These are phyloP conservation scores for Auricularia auricula-judae DNA, from an alignment of 768 basidiomycete genomes.

Conservation along the genomic window DNA sequence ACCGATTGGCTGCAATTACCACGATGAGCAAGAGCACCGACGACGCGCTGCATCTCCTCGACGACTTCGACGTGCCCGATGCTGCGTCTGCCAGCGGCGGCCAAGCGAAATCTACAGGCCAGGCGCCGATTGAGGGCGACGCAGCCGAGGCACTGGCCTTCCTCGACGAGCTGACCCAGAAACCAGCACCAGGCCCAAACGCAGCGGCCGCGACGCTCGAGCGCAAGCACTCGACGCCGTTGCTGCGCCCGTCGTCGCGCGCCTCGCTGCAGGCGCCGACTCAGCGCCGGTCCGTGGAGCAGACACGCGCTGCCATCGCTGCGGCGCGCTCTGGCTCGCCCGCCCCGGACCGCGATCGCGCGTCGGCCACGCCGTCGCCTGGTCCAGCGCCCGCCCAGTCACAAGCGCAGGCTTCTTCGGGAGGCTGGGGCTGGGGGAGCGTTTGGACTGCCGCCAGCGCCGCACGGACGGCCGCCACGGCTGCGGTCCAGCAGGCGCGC, in stretches of 20 bases:
- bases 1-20: too few relatives aligned
- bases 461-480: constrained; percentile 62
- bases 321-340: constrained; percentile 8
- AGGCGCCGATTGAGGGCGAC: constrained; percentile 42
- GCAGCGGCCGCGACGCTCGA: neutral
- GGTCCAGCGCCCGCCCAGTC: constrained; percentile 10
- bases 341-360: constrained; percentile 18
- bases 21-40: constrained; percentile 14
- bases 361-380: constrained; percentile 30
- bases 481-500: constrained; percentile 77
- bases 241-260: neutral
- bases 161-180: constrained; percentile 91
- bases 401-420: constrained; percentile 18
- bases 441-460: constrained; percentile 68
- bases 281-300: constrained; percentile 51
- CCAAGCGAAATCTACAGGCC: constrained; percentile 6
- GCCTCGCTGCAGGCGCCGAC: constrained; percentile 23
- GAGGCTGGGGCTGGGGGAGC: constrained; percentile 70
- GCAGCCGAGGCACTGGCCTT: constrained; percentile 81
- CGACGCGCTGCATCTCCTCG: constrained; percentile 87
- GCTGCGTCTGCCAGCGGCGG: neutral
- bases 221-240: neutral
- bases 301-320: constrained; percentile 10
- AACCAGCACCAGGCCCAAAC: constrained; percentile 20
- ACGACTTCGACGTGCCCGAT: constrained; percentile 78